phyloP scores from a whole-genome alignment of 768 basidiomycete species.

The Termitomyces sp. region DNA sequence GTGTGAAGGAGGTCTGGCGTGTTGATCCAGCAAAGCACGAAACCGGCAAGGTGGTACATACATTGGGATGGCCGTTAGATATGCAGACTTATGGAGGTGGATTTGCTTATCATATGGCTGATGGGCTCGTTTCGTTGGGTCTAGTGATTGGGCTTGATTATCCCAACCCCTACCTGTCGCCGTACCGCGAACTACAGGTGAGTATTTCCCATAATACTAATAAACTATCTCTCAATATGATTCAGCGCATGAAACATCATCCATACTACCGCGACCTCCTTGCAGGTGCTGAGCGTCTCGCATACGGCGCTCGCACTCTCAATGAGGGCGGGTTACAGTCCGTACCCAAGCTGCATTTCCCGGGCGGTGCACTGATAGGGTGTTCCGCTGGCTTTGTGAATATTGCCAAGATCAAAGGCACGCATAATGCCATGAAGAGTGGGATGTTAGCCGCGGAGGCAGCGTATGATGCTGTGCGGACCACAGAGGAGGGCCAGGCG shows the following conservation, averaged over 20 bases:
- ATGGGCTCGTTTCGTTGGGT: slow-evolving; percentile 84
- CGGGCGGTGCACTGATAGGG: slow-evolving; percentile 91
- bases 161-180: slow-evolving; percentile 86
- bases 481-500: slow-evolving; percentile 16
- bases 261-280: slow-evolving; percentile 85
- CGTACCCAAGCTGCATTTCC: slow-evolving; percentile 79
- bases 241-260: slow-evolving; percentile 86
- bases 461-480: slow-evolving; percentile 57
- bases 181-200: slow-evolving; percentile 91
- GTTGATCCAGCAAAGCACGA: slow-evolving; percentile 58
- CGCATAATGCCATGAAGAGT: slow-evolving; percentile 98
- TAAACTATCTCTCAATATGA: not conserved
- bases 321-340: slow-evolving; percentile 95
- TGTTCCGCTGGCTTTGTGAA: slow-evolving; percentile 97
- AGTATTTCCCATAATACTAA: slow-evolving; percentile 12
- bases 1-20: slow-evolving; percentile 97
- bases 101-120: slow-evolving; percentile 95
- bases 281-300: slow-evolving; percentile 65
- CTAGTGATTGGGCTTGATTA: slow-evolving; percentile 94
- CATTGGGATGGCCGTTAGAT: slow-evolving; percentile 90
- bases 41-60: slow-evolving; percentile 85
- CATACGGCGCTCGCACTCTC: slow-evolving; percentile 85
- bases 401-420: slow-evolving; percentile 96
- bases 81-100: slow-evolving; percentile 85
- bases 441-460: slow-evolving; percentile 96